phyloP scores from a whole-genome alignment of 495 filamentous ascomycete species.

The Neurospora sp. region DNA sequence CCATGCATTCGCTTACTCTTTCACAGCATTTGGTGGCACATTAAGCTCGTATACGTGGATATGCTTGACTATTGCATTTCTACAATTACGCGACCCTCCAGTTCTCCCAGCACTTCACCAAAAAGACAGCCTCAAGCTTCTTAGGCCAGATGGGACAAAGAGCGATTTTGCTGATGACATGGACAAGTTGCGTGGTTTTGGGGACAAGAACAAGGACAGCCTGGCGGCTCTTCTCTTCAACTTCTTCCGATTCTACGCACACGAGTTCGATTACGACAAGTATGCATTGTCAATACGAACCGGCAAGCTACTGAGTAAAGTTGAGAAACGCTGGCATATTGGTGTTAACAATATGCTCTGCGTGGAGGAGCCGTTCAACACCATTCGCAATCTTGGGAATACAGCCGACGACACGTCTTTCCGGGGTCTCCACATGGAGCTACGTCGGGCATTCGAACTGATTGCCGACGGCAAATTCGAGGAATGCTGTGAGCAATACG shows the following conservation, averaged over 20 bases:
- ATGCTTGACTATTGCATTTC: constrained; percentile 93
- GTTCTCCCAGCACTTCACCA: constrained; percentile 83
- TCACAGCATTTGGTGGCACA: constrained; percentile 76
- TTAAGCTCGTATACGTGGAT: constrained; percentile 99
- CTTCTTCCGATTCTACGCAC: constrained; percentile 89
- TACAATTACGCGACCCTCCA: constrained; percentile 81
- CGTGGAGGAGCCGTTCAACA: constrained; percentile 96
- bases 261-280: constrained; percentile 85
- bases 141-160: constrained; percentile 49
- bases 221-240: constrained; percentile 77
- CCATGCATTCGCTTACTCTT: constrained; percentile 5
- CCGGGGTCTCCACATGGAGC: constrained; percentile 76
- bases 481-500: constrained; percentile 73
- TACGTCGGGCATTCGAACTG: constrained; percentile 77
- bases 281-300: constrained; percentile 78
- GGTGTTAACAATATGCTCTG: constrained; percentile 73
- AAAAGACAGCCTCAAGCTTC: constrained; percentile 50
- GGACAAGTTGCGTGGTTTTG: constrained; percentile 59
- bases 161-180: constrained; percentile 82
- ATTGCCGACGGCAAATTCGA: constrained; percentile 65
- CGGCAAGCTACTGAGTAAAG: constrained; percentile 71
- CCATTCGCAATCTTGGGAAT: constrained; percentile 85
- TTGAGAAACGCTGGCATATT: constrained; percentile 76
- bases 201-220: constrained; percentile 69
- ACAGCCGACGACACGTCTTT: constrained; percentile 93